Evolutionary conservation across 192 early-diverging fungal genomes (phyloP).

Genomic region (Backusella westeae): DNA sequence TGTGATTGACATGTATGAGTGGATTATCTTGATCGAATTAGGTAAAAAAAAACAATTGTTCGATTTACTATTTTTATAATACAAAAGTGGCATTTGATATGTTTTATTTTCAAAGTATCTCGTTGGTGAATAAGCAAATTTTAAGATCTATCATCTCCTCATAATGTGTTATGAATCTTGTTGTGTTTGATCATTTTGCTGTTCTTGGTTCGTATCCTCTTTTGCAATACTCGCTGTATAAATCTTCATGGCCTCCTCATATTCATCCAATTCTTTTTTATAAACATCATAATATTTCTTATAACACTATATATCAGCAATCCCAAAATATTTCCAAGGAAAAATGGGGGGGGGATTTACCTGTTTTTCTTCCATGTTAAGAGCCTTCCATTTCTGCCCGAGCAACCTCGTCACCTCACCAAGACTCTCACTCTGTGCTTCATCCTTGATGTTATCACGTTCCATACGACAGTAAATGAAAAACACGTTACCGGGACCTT

Average conservation of each 20-base stretch:
- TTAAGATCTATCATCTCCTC: too few species aligned
- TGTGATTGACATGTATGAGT: too few species aligned
- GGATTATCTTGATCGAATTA: too few species aligned
- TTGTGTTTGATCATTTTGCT: too few species aligned
- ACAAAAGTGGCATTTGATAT: too few species aligned
- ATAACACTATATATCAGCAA: neutral
- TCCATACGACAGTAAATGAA: constrained; percentile 41
- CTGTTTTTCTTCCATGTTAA: constrained; percentile 36
- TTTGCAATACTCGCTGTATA: constrained; percentile 1
- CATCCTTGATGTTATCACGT: constrained; percentile 40
- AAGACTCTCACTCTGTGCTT: constrained; percentile 10
- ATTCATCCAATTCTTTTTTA: constrained; percentile 33
- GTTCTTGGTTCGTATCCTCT: neutral
- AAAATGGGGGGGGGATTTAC: neutral
- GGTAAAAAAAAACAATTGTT: too few species aligned
- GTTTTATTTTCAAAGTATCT: too few species aligned
- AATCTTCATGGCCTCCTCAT: constrained; percentile 35
- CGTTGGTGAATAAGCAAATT: too few species aligned
- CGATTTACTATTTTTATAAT: too few species aligned
- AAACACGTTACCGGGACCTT: constrained; percentile 42
- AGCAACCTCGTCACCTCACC: constrained; percentile 38
- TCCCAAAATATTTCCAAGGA: too few species aligned
- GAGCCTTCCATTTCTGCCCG: constrained; percentile 42
- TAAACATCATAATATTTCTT: constrained; percentile 40
- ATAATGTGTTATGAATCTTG: too few species aligned